These are phyloP conservation scores for Aspergillus thermomutatus DNA, from an alignment of 2,329 filamentous ascomycete genomes.

Conservation along the genomic window DNA sequence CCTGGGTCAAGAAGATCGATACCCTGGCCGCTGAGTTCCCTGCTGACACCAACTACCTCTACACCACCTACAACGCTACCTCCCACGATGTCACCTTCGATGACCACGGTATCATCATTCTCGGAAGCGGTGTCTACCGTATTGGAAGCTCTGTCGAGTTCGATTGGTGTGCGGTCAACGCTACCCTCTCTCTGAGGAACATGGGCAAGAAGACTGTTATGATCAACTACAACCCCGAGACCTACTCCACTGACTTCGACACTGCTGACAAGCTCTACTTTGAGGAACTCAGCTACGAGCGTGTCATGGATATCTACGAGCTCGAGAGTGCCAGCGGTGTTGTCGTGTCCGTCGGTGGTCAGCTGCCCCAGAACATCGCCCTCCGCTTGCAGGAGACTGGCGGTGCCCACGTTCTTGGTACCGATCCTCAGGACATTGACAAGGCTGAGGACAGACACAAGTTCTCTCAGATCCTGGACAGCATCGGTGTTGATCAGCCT, in stretches of 20 bases:
- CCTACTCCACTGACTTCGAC: constrained; percentile 79
- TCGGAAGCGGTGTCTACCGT: constrained; percentile 94
- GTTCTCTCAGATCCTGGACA: constrained; percentile 95
- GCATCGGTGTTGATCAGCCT: constrained; percentile 93
- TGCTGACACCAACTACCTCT: constrained; percentile 90
- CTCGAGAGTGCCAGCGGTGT: constrained; percentile 81
- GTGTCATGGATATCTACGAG: constrained; percentile 98
- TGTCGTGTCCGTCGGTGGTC: constrained; percentile 92
- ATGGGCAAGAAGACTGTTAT: constrained; percentile 97
- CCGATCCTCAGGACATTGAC: constrained; percentile 90
- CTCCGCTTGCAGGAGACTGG: constrained; percentile 89
- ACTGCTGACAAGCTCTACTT: constrained; percentile 91
- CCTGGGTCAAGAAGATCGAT: constrained; percentile 98
- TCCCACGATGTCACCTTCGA: constrained; percentile 92
- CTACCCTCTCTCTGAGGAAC: constrained; percentile 73
- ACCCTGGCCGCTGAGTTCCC: constrained; percentile 96
- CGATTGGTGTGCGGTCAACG: constrained; percentile 95
- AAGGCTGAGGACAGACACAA: constrained; percentile 98
- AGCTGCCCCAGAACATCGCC: constrained; percentile 96
- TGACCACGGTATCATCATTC: constrained; percentile 82
- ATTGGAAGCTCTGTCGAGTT: constrained; percentile 98
- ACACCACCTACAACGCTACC: constrained; percentile 96
- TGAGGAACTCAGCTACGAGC: constrained; percentile 92
- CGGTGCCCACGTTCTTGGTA: constrained; percentile 86
- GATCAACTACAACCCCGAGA: constrained; percentile 92